Conservation (phyloP, 169 alveolate genomes). For the Cryptosporidium bovis region DNA sequence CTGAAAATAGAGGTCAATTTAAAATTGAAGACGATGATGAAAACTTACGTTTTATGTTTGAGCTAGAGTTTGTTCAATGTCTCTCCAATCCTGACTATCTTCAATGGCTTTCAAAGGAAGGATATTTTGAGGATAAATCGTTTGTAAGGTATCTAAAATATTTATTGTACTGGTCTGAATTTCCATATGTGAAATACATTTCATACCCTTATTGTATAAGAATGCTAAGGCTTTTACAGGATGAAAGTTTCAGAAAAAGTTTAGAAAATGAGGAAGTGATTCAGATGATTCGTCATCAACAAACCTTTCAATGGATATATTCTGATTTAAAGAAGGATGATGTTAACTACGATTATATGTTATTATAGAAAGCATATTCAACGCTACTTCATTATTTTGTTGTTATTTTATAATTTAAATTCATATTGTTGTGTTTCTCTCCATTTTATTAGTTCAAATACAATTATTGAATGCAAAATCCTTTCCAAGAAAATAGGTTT, state of each 20-base stretch:
- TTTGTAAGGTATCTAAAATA: constrained; percentile 71
- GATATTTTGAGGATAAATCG: constrained; percentile 68
- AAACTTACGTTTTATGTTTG: constrained; percentile 53
- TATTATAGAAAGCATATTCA: neutral
- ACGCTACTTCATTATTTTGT: neutral
- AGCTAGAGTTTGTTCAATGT: constrained; percentile 74
- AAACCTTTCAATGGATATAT: constrained; percentile 60
- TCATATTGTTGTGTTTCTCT: too few relatives aligned
- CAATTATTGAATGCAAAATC: too few relatives aligned
- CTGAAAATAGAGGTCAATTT: neutral
- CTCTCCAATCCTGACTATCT: constrained; percentile 73
- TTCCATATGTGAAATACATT: constrained; percentile 64
- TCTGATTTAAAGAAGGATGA: constrained; percentile 35
- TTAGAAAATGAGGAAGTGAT: constrained; percentile 55
- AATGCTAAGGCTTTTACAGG: constrained; percentile 59
- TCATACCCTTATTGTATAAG: constrained; percentile 75
- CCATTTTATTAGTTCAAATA: too few relatives aligned
- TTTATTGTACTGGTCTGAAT: constrained; percentile 68
- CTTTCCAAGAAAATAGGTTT: too few relatives aligned
- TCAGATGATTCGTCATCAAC: constrained; percentile 61
- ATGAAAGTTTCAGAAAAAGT: constrained; percentile 50
- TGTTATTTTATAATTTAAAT: too few relatives aligned
- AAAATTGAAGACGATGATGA: constrained; percentile 14
- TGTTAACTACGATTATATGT: neutral
- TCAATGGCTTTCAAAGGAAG: constrained; percentile 64